A percentile compares a stretch with the other conserved stretches of the same genome.
Conservation (phyloP, 164 flowering plant genomes). For the Pachysandra terminalis region DNA sequence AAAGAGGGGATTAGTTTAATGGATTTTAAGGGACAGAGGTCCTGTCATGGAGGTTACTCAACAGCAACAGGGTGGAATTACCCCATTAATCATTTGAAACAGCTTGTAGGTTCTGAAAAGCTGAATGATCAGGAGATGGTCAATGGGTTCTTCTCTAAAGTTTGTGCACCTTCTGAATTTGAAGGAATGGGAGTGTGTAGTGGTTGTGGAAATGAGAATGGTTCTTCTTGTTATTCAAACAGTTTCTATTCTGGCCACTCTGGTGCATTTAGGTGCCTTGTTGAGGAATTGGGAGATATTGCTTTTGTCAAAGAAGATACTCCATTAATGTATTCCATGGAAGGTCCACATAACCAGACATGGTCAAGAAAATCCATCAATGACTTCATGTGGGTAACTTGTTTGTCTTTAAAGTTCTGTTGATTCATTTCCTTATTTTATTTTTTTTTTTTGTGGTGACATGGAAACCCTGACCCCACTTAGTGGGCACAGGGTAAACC, state of each 20-base stretch:
- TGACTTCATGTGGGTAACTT: conserved; percentile 30
- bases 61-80: conserved; percentile 39
- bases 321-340: conserved; percentile 29
- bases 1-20: conserved; percentile 14
- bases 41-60: conserved; percentile 36
- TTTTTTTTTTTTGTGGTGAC: too few species aligned
- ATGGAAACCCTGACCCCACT: too few species aligned
- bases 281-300: conserved; percentile 31
- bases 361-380: conserved; percentile 35
- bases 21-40: conserved; percentile 26
- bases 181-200: conserved; percentile 24
- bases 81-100: conserved; percentile 26
- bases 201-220: conserved; percentile 32
- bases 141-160: conserved; percentile 25
- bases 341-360: conserved; percentile 28
- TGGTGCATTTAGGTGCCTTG: conserved; percentile 36
- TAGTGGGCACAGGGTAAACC: too few species aligned
- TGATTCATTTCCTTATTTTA: background rate
- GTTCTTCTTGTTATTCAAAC: conserved; percentile 15
- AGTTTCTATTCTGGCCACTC: conserved; percentile 22
- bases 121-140: conserved; percentile 19
- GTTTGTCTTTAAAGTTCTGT: background rate
- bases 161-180: conserved; percentile 39
- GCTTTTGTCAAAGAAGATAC: conserved; percentile 35
- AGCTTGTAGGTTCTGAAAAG: conserved; percentile 2